Conservation (phyloP, 2,329 filamentous ascomycete species). For the Ceratocystis albifundus region DNA sequence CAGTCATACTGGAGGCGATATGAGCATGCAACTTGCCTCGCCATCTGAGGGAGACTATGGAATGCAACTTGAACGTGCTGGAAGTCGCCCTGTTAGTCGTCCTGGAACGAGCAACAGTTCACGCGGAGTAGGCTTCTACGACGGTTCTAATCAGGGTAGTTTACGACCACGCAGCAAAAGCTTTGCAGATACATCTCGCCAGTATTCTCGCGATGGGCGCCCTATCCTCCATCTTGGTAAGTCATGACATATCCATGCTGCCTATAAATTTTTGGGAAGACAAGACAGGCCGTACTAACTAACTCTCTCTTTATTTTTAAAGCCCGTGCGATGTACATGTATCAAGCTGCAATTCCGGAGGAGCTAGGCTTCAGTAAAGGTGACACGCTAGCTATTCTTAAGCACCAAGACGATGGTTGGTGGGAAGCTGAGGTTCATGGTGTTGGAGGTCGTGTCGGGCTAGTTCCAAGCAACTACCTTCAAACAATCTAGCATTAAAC, state of each 20-base stretch:
- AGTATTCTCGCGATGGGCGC: conserved; percentile 74
- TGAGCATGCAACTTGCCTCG: conserved; percentile 58
- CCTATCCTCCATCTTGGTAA: conserved; percentile 89
- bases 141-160: conserved; percentile 35
- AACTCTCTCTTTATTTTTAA: conserved; percentile 17
- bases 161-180: conserved; percentile 63
- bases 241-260: conserved; percentile 31
- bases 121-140: conserved; percentile 46
- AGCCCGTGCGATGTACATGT: conserved; percentile 92
- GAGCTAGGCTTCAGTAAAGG: conserved; percentile 88
- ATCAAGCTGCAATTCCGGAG: conserved; percentile 87
- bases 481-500: conserved; percentile 32
- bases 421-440: conserved; percentile 94
- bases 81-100: conserved; percentile 33
- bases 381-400: conserved; percentile 75
- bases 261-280: no score
- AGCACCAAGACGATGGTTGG: conserved; percentile 96
- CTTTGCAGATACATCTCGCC: conserved; percentile 66
- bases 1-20: conserved; percentile 42
- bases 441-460: conserved; percentile 45
- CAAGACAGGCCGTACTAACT: neutral
- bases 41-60: conserved; percentile 47
- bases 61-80: conserved; percentile 41
- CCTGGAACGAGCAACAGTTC: conserved; percentile 38
- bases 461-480: conserved; percentile 59